Evolutionary conservation across 2,329 filamentous ascomycete species (phyloP).

Genomic region (Sphaerostilbella broomeana): DNA sequence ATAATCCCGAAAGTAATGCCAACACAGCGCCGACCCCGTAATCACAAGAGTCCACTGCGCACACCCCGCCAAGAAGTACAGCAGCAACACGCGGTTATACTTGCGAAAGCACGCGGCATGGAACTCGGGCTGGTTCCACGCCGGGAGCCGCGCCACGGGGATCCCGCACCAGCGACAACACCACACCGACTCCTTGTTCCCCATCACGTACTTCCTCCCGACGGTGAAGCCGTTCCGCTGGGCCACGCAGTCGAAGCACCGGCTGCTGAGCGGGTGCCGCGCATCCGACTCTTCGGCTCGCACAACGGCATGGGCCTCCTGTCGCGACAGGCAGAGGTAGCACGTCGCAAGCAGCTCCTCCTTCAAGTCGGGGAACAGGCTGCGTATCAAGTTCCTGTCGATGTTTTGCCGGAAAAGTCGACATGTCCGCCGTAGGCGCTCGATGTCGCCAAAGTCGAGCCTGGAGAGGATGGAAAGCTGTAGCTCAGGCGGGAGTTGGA

Average conservation of each 20-base stretch:
- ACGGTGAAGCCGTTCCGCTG: constrained; percentile 29
- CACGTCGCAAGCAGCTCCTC: constrained; percentile 33
- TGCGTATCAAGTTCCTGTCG: constrained; percentile 28
- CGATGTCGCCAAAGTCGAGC: constrained; percentile 37
- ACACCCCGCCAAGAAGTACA: constrained; percentile 33
- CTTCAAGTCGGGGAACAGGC: constrained; percentile 30
- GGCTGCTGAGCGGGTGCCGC: constrained; percentile 33
- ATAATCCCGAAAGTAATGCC: constrained; percentile 28
- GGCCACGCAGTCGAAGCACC: constrained; percentile 35
- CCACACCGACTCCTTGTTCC: constrained; percentile 28
- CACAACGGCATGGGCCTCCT: constrained; percentile 28
- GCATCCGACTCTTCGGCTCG: constrained; percentile 23
- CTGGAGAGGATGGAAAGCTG: constrained; percentile 34
- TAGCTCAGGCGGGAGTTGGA: constrained; percentile 36
- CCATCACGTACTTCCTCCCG: constrained; percentile 32
- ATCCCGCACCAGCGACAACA: constrained; percentile 41
- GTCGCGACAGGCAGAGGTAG: constrained; percentile 32
- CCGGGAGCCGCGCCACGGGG: constrained; percentile 27
- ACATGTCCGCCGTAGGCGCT: constrained; percentile 36
- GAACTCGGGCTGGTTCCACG: constrained; percentile 33
- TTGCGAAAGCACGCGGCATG: constrained; percentile 33
- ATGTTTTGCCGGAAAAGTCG: constrained; percentile 30
- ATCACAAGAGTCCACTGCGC: constrained; percentile 32
- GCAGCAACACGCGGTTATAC: constrained; percentile 32
- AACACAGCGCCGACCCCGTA: constrained; percentile 31